These are phyloP conservation scores for Acephala macrosclerotiorum DNA, from an alignment of 2,329 filamentous ascomycete genomes.

Conservation along the genomic window DNA sequence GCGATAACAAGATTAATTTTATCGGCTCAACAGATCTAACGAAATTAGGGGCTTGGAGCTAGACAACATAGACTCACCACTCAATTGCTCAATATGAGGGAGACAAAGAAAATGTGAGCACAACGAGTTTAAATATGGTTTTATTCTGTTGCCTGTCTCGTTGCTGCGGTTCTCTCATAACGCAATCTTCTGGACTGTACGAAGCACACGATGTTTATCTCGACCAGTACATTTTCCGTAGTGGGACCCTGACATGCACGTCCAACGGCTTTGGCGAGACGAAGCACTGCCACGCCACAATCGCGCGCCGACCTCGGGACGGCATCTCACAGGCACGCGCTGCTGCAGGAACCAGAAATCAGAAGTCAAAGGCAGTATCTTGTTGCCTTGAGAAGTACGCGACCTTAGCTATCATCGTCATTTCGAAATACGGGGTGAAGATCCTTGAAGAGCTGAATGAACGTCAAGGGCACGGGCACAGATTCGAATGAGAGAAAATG, in stretches of 20 bases:
- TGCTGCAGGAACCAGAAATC: conserved; percentile 1
- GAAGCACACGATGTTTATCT: too few species aligned
- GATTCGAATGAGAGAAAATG: background rate
- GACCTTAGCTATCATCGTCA: conserved; percentile 1
- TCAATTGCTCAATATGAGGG: background rate
- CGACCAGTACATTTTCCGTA: background rate
- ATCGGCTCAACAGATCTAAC: conserved; percentile 10
- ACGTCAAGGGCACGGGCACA: background rate
- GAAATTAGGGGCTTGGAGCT: background rate
- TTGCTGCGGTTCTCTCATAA: background rate
- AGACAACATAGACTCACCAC: conserved; percentile 1
- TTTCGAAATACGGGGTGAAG: background rate
- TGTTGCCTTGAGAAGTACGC: conserved; percentile 2
- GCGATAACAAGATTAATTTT: conserved; percentile 17
- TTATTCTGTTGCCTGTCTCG: background rate
- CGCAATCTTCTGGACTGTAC: background rate
- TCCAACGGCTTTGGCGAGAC: background rate
- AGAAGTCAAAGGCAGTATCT: background rate
- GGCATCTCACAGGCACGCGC: conserved; percentile 2
- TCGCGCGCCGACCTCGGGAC: conserved; percentile 1
- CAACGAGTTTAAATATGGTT: background rate
- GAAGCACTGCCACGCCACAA: background rate
- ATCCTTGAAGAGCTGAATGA: background rate
- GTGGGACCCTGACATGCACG: background rate
- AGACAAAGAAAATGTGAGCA: background rate